These are phyloP conservation scores for Ogataea trehaloabstinens DNA, from an alignment of 805 yeast genomes.

Conservation along the genomic window DNA sequence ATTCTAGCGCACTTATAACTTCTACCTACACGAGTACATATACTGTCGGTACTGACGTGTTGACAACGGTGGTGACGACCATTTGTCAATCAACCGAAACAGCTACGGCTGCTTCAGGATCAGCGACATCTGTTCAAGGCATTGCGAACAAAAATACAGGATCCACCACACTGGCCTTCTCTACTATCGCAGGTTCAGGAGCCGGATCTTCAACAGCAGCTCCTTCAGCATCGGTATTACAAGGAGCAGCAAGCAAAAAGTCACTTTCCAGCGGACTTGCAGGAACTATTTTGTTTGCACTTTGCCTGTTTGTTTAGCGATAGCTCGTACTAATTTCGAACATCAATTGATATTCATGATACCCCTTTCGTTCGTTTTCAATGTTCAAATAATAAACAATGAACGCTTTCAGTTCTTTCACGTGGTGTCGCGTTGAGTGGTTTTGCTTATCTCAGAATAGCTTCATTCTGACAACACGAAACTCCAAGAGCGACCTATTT, in stretches of 20 bases:
- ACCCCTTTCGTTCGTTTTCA: background rate
- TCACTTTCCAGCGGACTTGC: background rate
- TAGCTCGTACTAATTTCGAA: background rate
- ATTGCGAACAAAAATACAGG: background rate
- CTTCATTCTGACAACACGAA: background rate
- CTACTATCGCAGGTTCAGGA: background rate
- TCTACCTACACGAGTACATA: slow-evolving; percentile 1
- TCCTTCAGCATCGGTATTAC: background rate
- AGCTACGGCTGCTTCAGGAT: background rate
- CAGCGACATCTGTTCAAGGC: background rate
- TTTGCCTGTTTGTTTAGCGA: background rate
- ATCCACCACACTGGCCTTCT: background rate
- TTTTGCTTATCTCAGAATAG: background rate
- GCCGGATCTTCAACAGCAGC: background rate
- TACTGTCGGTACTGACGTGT: background rate
- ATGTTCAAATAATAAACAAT: background rate
- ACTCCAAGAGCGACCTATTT: background rate
- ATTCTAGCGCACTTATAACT: background rate
- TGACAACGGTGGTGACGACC: slow-evolving; percentile 1
- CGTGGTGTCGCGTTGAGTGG: background rate
- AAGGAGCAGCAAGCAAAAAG: background rate
- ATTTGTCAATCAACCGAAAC: background rate
- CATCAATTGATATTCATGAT: background rate
- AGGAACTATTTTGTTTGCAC: background rate
- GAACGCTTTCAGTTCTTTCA: background rate